Conservation (phyloP, 352 stramenopile genomes). For the Pythium sp. region DNA sequence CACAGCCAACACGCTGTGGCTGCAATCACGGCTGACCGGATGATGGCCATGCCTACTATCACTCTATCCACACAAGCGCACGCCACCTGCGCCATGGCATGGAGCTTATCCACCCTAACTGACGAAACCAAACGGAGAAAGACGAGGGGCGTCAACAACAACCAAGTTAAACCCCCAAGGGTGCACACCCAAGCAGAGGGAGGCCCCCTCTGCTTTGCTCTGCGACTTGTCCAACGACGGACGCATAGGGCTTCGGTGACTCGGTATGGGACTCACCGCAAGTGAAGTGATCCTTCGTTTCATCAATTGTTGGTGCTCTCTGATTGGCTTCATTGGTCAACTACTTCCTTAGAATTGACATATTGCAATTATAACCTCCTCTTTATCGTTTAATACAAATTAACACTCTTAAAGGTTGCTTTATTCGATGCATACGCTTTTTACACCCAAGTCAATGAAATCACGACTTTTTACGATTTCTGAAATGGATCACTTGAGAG, state of each 20-base stretch:
- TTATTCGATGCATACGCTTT: neutral
- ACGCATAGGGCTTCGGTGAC: neutral
- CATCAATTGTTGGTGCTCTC: neutral
- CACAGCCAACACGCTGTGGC: neutral
- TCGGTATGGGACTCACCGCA: neutral
- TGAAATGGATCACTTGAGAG: neutral
- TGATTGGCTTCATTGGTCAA: neutral
- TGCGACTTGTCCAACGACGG: neutral
- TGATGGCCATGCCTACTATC: neutral
- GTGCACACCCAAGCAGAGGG: neutral
- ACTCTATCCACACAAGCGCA: neutral
- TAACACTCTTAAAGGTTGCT: accelerated
- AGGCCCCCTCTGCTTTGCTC: neutral
- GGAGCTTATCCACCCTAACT: neutral
- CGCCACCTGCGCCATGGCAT: neutral
- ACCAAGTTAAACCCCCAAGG: too few relatives aligned
- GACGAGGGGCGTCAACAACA: neutral
- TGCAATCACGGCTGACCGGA: neutral
- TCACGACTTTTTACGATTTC: neutral
- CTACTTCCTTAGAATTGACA: neutral
- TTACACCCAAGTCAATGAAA: neutral
- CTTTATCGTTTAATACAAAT: neutral
- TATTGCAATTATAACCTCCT: neutral
- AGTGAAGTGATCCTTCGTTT: neutral
- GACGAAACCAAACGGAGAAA: neutral